phyloP scores from a whole-genome alignment of 1,284 basidiomycete genomes.

The Austroboletus novae-zelandiae region DNA sequence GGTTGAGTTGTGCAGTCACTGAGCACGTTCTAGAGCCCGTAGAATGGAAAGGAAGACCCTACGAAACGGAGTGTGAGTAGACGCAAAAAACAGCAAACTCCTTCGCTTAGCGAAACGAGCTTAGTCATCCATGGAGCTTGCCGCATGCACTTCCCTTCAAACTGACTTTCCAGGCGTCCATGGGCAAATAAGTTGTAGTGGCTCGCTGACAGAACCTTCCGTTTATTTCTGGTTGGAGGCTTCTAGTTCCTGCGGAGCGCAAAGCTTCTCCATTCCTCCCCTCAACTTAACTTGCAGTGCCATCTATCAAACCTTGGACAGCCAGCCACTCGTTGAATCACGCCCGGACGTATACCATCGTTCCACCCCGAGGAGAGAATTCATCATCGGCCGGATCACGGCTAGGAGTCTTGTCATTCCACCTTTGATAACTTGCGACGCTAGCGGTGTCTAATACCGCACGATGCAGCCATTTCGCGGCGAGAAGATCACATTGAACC shows the following conservation, averaged over 20 bases:
- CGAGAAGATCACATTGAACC: constrained; percentile 8
- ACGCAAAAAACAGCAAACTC: background rate
- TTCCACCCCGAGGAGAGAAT: background rate
- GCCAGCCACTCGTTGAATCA: constrained; percentile 1
- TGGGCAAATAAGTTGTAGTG: background rate
- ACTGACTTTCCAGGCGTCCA: constrained; percentile 17
- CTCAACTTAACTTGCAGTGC: constrained; percentile 2
- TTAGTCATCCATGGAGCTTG: constrained; percentile 18
- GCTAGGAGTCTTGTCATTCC: background rate
- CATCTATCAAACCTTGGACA: background rate
- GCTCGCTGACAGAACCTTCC: constrained; percentile 1
- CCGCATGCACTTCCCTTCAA: constrained; percentile 9
- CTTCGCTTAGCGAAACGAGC: constrained; percentile 4
- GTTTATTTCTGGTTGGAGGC: background rate
- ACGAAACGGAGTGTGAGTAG: background rate
- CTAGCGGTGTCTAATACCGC: background rate
- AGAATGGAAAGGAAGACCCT: constrained; percentile 6
- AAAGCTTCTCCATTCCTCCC: constrained; percentile 8
- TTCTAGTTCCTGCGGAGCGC: constrained; percentile 5
- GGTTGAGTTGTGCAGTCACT: background rate
- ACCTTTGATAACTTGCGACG: constrained; percentile 2
- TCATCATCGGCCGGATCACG: constrained; percentile 22
- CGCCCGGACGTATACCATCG: background rate
- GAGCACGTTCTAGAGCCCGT: background rate
- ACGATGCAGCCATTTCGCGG: background rate